Evolutionary conservation across 805 yeast species (phyloP), one percentile per base, ranked within the genome.

Genomic region (Ogataea methylovora): DNA sequence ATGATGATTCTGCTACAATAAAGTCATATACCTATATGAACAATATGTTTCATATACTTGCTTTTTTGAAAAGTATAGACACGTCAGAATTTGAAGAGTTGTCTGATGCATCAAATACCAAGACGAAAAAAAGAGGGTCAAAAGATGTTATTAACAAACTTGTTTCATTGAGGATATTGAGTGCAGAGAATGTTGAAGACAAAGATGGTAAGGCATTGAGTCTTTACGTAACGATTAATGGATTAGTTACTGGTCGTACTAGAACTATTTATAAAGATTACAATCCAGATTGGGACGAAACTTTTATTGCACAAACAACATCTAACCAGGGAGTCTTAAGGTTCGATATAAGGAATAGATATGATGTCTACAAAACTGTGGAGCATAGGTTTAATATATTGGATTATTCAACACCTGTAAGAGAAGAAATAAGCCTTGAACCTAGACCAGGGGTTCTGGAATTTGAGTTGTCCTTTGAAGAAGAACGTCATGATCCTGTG

Each of bases 251-350:
- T 25, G 52, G 48, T 14, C 76, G 73, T 40, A 88, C 97, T 0
- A 65, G 84, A 44, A 70, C 79, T 0, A 63, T 83, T 4, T 63
- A 67, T 21, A 73, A 73, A 35, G 73, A 78, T 4, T 59, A 71
- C 23, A 76, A 77, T 45, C 96, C 97, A 0, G 73, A 70, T 12
- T 90, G 94, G 94, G 84, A 84, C 47, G 95, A 32, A 19, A 63
- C 8, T 59, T 62, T 24, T 13, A 19, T n/a, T n/a, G 24, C 4
- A 13, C 25, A 12, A 17, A 9, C 5, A 11, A 4, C 4, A 16
- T 18, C 4, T 14, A 12, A n/a, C n/a, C n/a, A n/a, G n/a, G n/a
- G n/a, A 20, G 6, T 20, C 6, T 20, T 20, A 20, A 20, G 6
- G 22, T 20, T 20, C 6, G 6, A 20, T 20, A 20, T 20, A 9